These are phyloP conservation scores for Mortierella sp. DNA, from an alignment of 371 early-diverging fungal genomes.

Conservation along the genomic window DNA sequence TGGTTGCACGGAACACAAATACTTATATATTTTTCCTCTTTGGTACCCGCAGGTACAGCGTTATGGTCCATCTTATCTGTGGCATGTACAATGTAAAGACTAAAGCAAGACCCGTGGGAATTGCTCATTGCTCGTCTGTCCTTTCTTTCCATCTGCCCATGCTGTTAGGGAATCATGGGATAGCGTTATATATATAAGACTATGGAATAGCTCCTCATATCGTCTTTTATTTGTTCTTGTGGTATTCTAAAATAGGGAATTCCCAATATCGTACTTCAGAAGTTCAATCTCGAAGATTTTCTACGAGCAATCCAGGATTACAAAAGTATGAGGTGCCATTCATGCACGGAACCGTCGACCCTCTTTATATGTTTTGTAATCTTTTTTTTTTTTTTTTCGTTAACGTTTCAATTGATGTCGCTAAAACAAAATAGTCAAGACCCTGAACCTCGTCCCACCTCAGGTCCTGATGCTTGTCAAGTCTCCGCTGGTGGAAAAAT, in stretches of 20 bases:
- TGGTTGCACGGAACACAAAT: too few species aligned
- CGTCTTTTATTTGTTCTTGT: too few species aligned
- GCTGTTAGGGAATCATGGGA: too few species aligned
- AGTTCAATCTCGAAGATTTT: constrained; percentile 71
- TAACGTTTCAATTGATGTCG: too few species aligned
- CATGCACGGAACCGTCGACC: not conserved
- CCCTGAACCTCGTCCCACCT: constrained; percentile 81
- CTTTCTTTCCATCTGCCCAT: too few species aligned
- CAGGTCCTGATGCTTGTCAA: constrained; percentile 72
- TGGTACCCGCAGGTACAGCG: constrained; percentile 17
- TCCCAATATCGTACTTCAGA: constrained; percentile 68
- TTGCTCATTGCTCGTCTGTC: too few species aligned
- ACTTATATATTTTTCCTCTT: too few species aligned
- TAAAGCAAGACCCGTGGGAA: not conserved
- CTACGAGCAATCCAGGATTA: constrained; percentile 66
- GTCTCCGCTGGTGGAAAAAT: constrained; percentile 70
- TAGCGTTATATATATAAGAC: too few species aligned
- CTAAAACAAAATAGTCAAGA: constrained; percentile 63
- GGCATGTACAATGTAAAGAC: constrained; percentile 23
- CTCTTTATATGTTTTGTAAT: not conserved
- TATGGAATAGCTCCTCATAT: too few species aligned
- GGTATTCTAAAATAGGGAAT: constrained; percentile 39
- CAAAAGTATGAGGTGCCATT: constrained; percentile 43
- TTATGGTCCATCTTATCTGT: constrained; percentile 23
- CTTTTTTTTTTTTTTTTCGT: too few species aligned